These are phyloP conservation scores for Lepidium didymum DNA, from an alignment of 345 rosid genomes.

Conservation along the genomic window DNA sequence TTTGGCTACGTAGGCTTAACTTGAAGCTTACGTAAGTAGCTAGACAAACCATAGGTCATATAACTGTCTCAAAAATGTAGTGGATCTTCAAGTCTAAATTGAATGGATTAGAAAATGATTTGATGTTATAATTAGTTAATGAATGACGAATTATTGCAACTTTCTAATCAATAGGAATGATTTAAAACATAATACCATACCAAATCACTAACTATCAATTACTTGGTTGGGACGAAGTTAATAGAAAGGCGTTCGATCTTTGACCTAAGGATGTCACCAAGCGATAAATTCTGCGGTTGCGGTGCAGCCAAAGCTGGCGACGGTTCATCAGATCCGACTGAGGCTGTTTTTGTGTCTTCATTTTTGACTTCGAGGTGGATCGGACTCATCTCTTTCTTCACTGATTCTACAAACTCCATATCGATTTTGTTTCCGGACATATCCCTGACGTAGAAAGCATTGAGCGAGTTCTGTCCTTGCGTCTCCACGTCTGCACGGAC, in stretches of 20 bases:
- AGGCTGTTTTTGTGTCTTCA: background rate
- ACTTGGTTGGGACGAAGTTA: constrained; percentile 39
- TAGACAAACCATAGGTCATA: background rate
- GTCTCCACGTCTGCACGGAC: constrained; percentile 68
- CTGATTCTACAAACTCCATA: constrained; percentile 50
- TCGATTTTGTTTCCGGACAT: constrained; percentile 50
- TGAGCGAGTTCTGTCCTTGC: constrained; percentile 45
- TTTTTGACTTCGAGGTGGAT: constrained; percentile 43
- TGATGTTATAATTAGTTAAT: background rate
- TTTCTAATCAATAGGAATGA: background rate
- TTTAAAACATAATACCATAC: background rate
- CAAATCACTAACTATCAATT: background rate
- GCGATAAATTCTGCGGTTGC: constrained; percentile 31
- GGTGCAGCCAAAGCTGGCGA: background rate
- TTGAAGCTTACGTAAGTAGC: constrained; percentile 29
- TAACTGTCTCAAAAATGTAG: background rate
- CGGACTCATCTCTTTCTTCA: constrained; percentile 61
- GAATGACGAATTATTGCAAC: background rate
- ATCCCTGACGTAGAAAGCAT: constrained; percentile 51
- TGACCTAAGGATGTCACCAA: constrained; percentile 44
- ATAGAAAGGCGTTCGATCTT: constrained; percentile 46
- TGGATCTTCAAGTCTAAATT: background rate
- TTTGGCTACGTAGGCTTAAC: constrained; percentile 87
- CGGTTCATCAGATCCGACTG: background rate
- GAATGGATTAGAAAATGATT: background rate